phyloP scores from a whole-genome alignment of 2,329 filamentous ascomycete species.

The Xylaria sp. region DNA sequence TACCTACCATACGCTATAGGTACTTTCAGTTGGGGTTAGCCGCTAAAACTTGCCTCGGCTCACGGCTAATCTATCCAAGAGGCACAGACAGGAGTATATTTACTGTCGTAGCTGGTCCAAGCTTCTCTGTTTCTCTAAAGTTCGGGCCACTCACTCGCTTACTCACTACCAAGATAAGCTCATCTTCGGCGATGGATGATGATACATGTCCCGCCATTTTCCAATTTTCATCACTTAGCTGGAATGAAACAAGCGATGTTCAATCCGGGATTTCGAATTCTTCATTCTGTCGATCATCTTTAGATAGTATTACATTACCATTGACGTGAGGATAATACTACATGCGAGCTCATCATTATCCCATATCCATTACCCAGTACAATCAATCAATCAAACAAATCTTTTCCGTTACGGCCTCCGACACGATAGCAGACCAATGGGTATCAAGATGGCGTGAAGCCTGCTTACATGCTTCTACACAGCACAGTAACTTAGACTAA shows the following conservation, averaged over 20 bases:
- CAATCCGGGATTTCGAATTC: too few species aligned
- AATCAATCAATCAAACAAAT: background rate
- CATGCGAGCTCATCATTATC: background rate
- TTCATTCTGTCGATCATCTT: too few species aligned
- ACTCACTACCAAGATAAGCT: background rate
- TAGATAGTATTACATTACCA: too few species aligned
- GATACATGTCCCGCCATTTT: too few species aligned
- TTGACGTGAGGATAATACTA: background rate
- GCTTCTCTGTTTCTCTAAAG: background rate
- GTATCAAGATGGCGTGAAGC: slow-evolving; percentile 26
- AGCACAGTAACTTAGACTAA: slow-evolving; percentile 6
- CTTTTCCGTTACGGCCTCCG: slow-evolving; percentile 2
- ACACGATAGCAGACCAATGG: slow-evolving; percentile 13
- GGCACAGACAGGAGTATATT: too few species aligned
- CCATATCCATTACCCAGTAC: slow-evolving; percentile 12
- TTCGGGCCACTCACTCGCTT: slow-evolving; percentile 2
- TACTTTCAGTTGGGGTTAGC: background rate
- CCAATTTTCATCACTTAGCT: background rate
- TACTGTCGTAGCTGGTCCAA: background rate
- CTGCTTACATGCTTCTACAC: slow-evolving; percentile 5
- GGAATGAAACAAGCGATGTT: too few species aligned
- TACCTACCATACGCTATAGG: background rate
- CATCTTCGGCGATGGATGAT: too few species aligned
- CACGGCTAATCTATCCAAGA: background rate
- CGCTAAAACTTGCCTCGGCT: slow-evolving; percentile 22